Evolutionary conservation across 1,139 yeast species (phyloP).

Genomic region (Candida pseudoviswanathii): DNA sequence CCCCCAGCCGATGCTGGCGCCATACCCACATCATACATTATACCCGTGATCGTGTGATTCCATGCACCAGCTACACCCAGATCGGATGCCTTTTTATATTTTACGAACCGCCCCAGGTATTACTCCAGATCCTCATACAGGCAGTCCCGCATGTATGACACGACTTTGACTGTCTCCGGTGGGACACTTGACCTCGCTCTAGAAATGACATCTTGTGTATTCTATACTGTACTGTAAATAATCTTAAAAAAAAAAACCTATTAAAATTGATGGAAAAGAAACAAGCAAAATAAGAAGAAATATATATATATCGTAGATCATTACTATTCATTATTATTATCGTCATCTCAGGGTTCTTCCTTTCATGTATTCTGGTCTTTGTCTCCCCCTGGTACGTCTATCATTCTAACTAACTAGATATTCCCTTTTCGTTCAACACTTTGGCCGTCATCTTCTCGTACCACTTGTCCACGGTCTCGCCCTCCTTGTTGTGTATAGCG

Average conservation of each 20-base stretch:
- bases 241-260: not conserved
- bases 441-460: conserved; percentile 52
- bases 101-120: not conserved
- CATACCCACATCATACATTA: too few relatives aligned
- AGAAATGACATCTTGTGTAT: not conserved
- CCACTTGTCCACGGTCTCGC: conserved; percentile 56
- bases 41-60: conserved; percentile 1
- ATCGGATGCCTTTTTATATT: not conserved
- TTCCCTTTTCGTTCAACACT: conserved; percentile 48
- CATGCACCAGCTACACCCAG: not conserved
- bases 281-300: not conserved
- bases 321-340: not conserved
- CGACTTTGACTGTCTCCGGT: not conserved
- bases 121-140: not conserved
- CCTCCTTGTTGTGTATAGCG: conserved; percentile 50
- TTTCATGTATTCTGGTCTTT: not conserved
- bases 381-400: not conserved
- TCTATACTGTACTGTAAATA: conserved; percentile 1
- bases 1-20: not conserved
- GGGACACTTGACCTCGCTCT: too few relatives aligned
- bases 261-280: not conserved
- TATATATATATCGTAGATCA: not conserved
- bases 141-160: not conserved
- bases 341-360: not conserved
- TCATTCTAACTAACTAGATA: conserved; percentile 9